Base-by-base conservation (phyloP, 495 filamentous ascomycete species). In the Friedmanniomyces endolithicus region DNA sequence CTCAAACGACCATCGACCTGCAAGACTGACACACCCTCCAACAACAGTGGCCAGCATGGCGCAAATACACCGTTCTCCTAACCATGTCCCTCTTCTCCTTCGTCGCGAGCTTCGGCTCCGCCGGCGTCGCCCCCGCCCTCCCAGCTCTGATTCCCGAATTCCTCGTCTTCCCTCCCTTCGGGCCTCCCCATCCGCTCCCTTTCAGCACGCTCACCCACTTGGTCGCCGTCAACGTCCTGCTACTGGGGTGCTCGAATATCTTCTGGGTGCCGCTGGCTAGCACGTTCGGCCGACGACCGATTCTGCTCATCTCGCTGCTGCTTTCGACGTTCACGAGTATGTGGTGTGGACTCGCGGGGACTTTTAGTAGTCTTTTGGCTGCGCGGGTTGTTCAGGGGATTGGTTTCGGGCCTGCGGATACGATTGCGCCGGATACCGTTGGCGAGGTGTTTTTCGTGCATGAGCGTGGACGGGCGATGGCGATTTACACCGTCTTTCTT, bases 401-500 rank as follows among this genome's bases (percentile, higher is more conserved):
- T 16, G 59, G 54, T 6, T 57, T 58, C 20, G 65, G 58, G 11
- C 58, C 63, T 6, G 60, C 61, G 1, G 58, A 70, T 57, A 51
- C 65, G n/a, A 49, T 70, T 34, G 55, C 58, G 1, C 60, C 67
- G 43, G 55, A 58, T 35, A 53, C 67, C 20, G 55, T 70, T 40
- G 63, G 60, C 8, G 63, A 68, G 29, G 44, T 67, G 9, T 67
- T 62, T 41, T 67, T 67, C 48, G 40, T 65, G 20, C 65, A 65
- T 40, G 55, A 67, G 41, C 50, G 59, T 37, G 65, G 65, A 14
- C 61, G 65, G 11, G 64, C 63, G 2, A 63, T 63, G 55, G 64
- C 64, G 1, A 58, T 67, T 29, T 65, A 67, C 41, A 65, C 64
- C 2, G 49, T 65, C 22, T 64, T 61, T 40, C 55, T 67, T 17